These are phyloP conservation scores for Cydonia oblonga DNA, from an alignment of 331 rosid species.

Conservation along the genomic window DNA sequence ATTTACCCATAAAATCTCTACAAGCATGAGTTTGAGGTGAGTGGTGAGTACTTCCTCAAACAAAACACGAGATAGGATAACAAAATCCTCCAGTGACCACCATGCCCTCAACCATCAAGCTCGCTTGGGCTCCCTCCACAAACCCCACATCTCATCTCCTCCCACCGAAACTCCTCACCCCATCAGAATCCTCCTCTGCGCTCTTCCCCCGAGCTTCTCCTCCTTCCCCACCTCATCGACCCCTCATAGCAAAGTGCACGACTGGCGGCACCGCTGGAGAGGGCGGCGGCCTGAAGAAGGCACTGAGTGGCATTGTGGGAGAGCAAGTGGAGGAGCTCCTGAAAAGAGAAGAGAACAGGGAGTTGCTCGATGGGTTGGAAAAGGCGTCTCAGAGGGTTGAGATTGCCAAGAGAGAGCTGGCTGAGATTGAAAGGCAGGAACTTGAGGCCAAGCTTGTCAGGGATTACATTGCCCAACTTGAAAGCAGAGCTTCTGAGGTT, in stretches of 20 bases:
- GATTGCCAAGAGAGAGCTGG: slow-evolving; percentile 51
- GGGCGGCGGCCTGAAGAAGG: slow-evolving; percentile 28
- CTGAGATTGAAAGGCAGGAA: slow-evolving; percentile 52
- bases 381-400: slow-evolving; percentile 72
- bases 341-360: slow-evolving; percentile 56
- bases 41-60: background rate
- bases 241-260: slow-evolving; percentile 17
- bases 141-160: slow-evolving; percentile 9
- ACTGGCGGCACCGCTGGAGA: slow-evolving; percentile 16
- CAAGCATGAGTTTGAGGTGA: no score
- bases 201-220: slow-evolving; percentile 4
- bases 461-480: slow-evolving; percentile 48
- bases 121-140: slow-evolving; percentile 13
- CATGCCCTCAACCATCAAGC: slow-evolving; percentile 24
- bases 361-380: slow-evolving; percentile 63
- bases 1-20: no score
- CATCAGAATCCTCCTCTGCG: background rate
- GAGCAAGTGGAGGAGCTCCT: slow-evolving; percentile 51
- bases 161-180: background rate
- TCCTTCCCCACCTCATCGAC: slow-evolving; percentile 6
- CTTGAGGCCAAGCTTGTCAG: slow-evolving; percentile 40
- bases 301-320: slow-evolving; percentile 44
- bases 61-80: background rate
- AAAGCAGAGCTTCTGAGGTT: slow-evolving; percentile 60
- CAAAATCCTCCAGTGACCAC: background rate